These are phyloP conservation scores for Omphalotus olearius DNA, from an alignment of 1,284 basidiomycete genomes.

Conservation along the genomic window DNA sequence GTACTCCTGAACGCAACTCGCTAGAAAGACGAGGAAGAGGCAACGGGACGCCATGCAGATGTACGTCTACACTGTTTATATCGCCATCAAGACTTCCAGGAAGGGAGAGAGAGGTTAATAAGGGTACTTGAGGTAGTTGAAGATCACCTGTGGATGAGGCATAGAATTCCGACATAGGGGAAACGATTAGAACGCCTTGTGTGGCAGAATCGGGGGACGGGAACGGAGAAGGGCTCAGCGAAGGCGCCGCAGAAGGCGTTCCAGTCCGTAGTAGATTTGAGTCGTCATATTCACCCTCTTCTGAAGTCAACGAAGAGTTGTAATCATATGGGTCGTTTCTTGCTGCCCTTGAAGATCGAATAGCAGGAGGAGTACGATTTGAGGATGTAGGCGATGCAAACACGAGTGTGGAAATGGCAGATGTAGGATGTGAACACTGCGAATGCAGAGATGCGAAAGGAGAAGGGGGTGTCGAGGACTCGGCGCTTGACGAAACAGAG, in stretches of 20 bases:
- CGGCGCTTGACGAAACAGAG: background rate
- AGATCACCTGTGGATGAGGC: constrained; percentile 12
- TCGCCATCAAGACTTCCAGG: constrained; percentile 4
- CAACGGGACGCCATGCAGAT: background rate
- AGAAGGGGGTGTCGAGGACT: constrained; percentile 1
- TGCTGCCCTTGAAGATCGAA: constrained; percentile 1
- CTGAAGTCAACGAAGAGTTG: constrained; percentile 20
- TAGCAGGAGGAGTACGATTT: constrained; percentile 12
- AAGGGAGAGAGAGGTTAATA: constrained; percentile 13
- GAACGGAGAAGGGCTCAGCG: constrained; percentile 10
- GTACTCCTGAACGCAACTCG: background rate
- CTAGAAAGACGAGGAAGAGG: background rate
- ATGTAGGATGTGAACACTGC: constrained; percentile 8
- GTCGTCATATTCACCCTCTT: constrained; percentile 11
- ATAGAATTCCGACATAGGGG: constrained; percentile 3
- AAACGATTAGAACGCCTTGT: constrained; percentile 3
- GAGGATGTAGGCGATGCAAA: constrained; percentile 30
- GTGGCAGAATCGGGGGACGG: background rate
- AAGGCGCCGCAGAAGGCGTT: constrained; percentile 8
- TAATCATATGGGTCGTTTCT: constrained; percentile 19
- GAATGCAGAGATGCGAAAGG: background rate
- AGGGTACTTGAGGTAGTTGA: background rate
- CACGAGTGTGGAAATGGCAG: constrained; percentile 25
- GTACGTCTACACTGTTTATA: constrained; percentile 3
- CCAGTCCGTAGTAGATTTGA: constrained; percentile 12